These are phyloP conservation scores for Euphorbia pulcherrima DNA, from an alignment of 345 rosid genomes.

Conservation along the genomic window DNA sequence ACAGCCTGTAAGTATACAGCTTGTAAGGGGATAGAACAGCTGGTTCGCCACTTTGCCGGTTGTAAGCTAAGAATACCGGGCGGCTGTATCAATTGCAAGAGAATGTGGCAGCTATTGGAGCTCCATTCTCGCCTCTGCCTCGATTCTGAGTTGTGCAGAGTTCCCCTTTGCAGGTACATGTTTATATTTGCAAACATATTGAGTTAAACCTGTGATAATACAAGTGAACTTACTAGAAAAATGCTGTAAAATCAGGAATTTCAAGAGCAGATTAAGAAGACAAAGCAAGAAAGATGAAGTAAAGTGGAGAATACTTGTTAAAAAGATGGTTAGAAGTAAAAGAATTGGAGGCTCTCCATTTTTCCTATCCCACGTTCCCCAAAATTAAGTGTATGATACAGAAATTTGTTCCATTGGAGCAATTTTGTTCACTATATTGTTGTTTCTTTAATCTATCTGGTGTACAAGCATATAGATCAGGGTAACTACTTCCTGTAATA, in stretches of 20 bases:
- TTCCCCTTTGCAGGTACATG: slow-evolving; percentile 76
- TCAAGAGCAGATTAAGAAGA: slow-evolving; percentile 50
- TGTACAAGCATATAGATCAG: background rate
- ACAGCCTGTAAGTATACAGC: slow-evolving; percentile 58
- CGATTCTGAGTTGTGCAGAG: slow-evolving; percentile 55
- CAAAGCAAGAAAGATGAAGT: slow-evolving; percentile 73
- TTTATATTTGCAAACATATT: too few species aligned
- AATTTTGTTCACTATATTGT: background rate
- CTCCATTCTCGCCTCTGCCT: slow-evolving; percentile 78
- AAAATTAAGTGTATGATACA: too few species aligned
- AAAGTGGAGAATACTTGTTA: slow-evolving; percentile 66
- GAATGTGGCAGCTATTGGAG: slow-evolving; percentile 93
- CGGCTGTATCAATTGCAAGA: slow-evolving; percentile 79
- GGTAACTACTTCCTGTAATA: background rate
- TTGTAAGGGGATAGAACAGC: slow-evolving; percentile 74
- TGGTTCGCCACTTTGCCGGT: slow-evolving; percentile 71
- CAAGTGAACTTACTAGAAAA: too few species aligned
- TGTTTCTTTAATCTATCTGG: background rate
- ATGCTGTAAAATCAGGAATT: too few species aligned
- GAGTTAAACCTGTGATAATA: too few species aligned
- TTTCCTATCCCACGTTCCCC: slow-evolving; percentile 22
- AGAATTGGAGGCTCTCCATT: slow-evolving; percentile 50
- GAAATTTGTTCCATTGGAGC: slow-evolving; percentile 10
- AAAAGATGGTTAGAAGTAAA: slow-evolving; percentile 57
- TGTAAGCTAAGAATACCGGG: slow-evolving; percentile 77